These are phyloP conservation scores for Oxytropis ochrocephala DNA, from an alignment of 306 rosid species.

Conservation along the genomic window DNA sequence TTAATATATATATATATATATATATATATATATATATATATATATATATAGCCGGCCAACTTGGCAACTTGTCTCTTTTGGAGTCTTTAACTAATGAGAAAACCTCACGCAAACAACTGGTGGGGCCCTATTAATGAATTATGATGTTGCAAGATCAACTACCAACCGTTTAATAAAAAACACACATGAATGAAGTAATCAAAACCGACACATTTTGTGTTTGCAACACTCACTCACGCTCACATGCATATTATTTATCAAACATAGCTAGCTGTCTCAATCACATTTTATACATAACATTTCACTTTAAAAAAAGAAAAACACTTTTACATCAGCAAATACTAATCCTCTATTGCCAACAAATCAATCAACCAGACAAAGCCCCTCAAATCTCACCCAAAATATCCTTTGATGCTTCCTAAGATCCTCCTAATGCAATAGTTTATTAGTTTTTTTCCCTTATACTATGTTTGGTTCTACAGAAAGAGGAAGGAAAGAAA, in stretches of 20 bases:
- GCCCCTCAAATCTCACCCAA: slow-evolving; percentile 11
- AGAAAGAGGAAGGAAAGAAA: too few species aligned
- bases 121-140: neutral
- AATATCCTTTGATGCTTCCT: slow-evolving; percentile 9
- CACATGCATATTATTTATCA: neutral
- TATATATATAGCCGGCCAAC: neutral
- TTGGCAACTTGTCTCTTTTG: neutral
- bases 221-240: neutral
- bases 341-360: slow-evolving; percentile 1
- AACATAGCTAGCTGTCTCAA: neutral
- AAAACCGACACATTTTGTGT: neutral
- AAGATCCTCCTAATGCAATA: neutral
- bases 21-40: too few species aligned
- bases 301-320: neutral
- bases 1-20: too few species aligned
- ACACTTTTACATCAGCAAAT: neutral
- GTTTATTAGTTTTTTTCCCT: neutral
- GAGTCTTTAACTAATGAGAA: neutral
- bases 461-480: too few species aligned
- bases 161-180: neutral
- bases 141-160: slow-evolving; percentile 11
- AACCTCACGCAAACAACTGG: neutral
- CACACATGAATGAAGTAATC: neutral
- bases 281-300: neutral
- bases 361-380: neutral